Base-by-base conservation (phyloP, 2,329 filamentous ascomycete genomes). In the Nigrospora sphaerica region DNA sequence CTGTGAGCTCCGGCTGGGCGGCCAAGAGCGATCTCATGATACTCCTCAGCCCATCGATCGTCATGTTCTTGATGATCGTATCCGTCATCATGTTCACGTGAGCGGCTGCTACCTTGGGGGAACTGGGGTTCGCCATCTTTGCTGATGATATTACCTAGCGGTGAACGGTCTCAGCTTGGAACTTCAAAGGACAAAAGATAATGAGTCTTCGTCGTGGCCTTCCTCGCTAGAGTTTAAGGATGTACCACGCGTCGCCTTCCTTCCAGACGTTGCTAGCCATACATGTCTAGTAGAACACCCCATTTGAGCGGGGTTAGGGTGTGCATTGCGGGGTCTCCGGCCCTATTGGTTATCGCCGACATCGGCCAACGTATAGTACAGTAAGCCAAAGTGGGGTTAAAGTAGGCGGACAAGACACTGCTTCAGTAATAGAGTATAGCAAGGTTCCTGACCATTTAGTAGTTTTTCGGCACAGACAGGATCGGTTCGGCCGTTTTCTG, bases 81-180 rank as follows among this genome's bases (percentile, higher is more conserved):
- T 72, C 69, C 2, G 64, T 67, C 69, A 72, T 72, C 63, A 72
- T 68, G 44, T 72, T 73, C 50, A 72, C 67, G 52, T 72, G 69
- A 23, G 68, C 64, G 33, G 50, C 54, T n/a, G 53, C 57, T 45
- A 49, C 49, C 44, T 39, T 40, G 10, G 35, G n/a, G 14, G 33
- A 16, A 2, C 4, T 23, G 18, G 46, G 11, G 17, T 14, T 13
- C 6, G 46, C 32, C 43, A 48, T 48, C 19, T 45, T 23, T 32
- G 31, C 13, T 28, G 12, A 9, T 42, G 40, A 13, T 42, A 13
- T 9, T 6, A 28, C 5, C 23, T 10, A n/a, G 17, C 7, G 32
- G 11, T 14, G 6, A 19, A 11, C 16, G 11, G 32, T 11, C 40
- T 3, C 5, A 6, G 2, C 17, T n/a, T 42, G 31, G 6, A 12